Evolutionary conservation across 495 filamentous ascomycete genomes (phyloP).

Genomic region (Daldinia childiae): DNA sequence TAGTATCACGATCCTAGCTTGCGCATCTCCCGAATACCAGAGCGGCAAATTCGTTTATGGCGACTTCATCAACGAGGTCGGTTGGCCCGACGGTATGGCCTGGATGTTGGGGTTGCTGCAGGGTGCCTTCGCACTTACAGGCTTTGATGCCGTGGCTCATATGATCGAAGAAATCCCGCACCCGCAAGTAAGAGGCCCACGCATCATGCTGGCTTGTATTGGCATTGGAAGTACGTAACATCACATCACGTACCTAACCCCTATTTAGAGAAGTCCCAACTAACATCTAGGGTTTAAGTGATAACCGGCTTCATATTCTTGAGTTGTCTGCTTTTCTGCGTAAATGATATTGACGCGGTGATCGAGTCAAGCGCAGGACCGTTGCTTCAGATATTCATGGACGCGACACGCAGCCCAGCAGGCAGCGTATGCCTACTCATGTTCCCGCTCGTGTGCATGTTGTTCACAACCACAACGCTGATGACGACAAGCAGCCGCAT

Average conservation of each 20-base stretch:
- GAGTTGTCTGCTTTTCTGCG: conserved; percentile 67
- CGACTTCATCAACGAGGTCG: conserved; percentile 57
- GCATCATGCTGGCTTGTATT: conserved; percentile 78
- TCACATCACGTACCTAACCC: not conserved
- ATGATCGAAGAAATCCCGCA: conserved; percentile 77
- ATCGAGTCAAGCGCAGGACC: conserved; percentile 71
- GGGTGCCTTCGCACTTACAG: conserved; percentile 63
- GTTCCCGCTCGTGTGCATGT: conserved; percentile 76
- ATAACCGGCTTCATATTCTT: conserved; percentile 64
- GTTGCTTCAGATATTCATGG: conserved; percentile 74
- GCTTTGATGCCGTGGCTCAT: conserved; percentile 63
- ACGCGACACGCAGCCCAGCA: conserved; percentile 71
- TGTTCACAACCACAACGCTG: conserved; percentile 75
- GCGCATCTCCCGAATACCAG: conserved; percentile 68
- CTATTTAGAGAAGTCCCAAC: not conserved
- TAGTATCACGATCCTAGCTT: conserved; percentile 71
- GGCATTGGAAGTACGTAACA: conserved; percentile 61
- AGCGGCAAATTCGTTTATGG: conserved; percentile 64
- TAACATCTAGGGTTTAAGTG: conserved; percentile 23
- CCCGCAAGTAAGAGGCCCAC: conserved; percentile 70
- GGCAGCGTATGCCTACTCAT: conserved; percentile 75
- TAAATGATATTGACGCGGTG: conserved; percentile 61
- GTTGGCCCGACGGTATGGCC: conserved; percentile 65
- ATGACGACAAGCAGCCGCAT: conserved; percentile 82
- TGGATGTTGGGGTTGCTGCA: conserved; percentile 65